Evolutionary conservation across 2,329 filamentous ascomycete species (phyloP).

Genomic region (Penicillium fuscoglaucum): DNA sequence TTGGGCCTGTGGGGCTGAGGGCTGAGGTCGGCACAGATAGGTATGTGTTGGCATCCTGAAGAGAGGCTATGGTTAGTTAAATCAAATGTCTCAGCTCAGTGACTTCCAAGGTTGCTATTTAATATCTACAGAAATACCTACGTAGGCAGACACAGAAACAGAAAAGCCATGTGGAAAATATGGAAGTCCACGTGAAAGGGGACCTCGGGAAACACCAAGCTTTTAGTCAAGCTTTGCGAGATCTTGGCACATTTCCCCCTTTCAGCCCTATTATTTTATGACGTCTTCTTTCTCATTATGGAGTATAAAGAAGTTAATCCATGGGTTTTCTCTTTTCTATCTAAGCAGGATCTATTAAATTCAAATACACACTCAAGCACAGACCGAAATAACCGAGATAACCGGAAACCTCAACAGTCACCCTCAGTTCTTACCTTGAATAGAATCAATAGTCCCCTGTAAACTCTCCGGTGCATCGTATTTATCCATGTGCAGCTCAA

Average conservation of each 20-base stretch:
- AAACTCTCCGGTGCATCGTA: conserved; percentile 64
- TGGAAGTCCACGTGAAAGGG: background rate
- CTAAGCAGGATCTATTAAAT: background rate
- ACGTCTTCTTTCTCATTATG: background rate
- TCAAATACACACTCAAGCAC: background rate
- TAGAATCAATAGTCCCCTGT: background rate
- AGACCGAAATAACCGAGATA: background rate
- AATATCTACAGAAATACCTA: no score
- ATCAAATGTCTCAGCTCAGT: no score
- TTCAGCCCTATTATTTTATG: conserved; percentile 4
- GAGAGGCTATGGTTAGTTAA: background rate
- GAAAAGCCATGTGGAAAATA: background rate
- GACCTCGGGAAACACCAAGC: conserved; percentile 1
- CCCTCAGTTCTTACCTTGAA: background rate
- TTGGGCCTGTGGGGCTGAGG: conserved; percentile 1
- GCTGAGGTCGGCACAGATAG: background rate
- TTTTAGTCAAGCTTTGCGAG: conserved; percentile 11
- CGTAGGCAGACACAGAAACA: background rate
- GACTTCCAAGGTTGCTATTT: no score
- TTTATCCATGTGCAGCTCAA: conserved; percentile 75
- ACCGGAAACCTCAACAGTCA: background rate
- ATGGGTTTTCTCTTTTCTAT: background rate
- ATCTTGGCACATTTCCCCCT: conserved; percentile 5
- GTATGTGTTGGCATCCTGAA: background rate
- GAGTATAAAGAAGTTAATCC: no score